A percentile compares a stretch with the other conserved stretches of the same genome.
These are phyloP conservation scores for Porcisia hertigi DNA, from an alignment of 208 protist genomes.

Conservation along the genomic window DNA sequence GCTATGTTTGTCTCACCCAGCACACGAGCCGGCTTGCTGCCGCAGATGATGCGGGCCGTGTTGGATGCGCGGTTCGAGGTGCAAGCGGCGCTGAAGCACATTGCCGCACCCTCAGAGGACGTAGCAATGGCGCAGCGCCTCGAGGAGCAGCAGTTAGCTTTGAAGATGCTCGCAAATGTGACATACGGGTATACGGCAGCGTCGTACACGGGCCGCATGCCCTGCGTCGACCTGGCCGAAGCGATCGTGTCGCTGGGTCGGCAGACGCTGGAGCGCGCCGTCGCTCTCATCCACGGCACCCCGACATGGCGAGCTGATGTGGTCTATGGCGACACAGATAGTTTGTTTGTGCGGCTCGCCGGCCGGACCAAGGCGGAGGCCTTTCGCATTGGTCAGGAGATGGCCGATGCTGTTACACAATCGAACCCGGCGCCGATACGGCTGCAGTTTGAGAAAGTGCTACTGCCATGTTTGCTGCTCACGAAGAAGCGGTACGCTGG, in stretches of 20 bases:
- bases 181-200: slow-evolving; percentile 99
- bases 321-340: slow-evolving; percentile 99
- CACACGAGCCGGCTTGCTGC: slow-evolving; percentile 68
- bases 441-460: slow-evolving; percentile 99
- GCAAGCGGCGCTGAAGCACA: slow-evolving; percentile 69
- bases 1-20: slow-evolving; percentile 69
- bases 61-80: slow-evolving; percentile 86
- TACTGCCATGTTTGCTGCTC: slow-evolving; percentile 99
- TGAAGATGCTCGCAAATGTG: slow-evolving; percentile 99
- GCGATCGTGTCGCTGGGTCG: slow-evolving; percentile 98
- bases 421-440: slow-evolving; percentile 95
- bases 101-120: slow-evolving; percentile 56
- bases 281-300: slow-evolving; percentile 94
- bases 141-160: slow-evolving; percentile 97
- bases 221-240: slow-evolving; percentile 96
- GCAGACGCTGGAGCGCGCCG: slow-evolving; percentile 98
- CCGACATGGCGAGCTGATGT: slow-evolving; percentile 95
- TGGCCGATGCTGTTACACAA: slow-evolving; percentile 92
- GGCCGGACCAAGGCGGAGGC: slow-evolving; percentile 63
- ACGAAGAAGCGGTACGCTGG: slow-evolving; percentile 99
- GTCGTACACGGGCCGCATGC: slow-evolving; percentile 97
- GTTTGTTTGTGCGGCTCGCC: slow-evolving; percentile 96
- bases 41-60: slow-evolving; percentile 72
- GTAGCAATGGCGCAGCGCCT: slow-evolving; percentile 64
- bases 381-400: slow-evolving; percentile 66